phyloP scores from a whole-genome alignment of 306 rosid genomes.

The Lagenaria siceraria region DNA sequence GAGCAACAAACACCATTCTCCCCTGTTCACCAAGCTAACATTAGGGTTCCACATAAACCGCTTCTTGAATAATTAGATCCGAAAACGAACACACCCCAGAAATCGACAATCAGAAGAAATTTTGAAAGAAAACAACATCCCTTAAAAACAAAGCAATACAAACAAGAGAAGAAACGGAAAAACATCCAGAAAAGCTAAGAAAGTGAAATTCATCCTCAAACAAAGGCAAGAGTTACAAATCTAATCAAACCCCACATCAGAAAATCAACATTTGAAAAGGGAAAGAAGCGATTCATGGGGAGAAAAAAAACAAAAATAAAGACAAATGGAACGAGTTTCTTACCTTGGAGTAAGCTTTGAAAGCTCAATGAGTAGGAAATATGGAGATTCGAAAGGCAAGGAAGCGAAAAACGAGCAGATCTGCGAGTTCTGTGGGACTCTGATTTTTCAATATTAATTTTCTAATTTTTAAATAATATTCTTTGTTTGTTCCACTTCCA shows the following conservation, averaged over 20 bases:
- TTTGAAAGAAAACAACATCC: background rate
- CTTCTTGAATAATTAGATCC: background rate
- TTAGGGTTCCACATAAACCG: background rate
- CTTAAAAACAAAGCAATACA: background rate
- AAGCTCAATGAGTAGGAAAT: conserved; percentile 13
- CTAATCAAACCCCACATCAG: background rate
- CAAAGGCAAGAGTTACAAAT: background rate
- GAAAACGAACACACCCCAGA: background rate
- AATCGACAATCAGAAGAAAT: background rate
- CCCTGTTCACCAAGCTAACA: background rate
- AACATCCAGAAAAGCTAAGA: conserved; percentile 1
- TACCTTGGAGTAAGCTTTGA: conserved; percentile 40
- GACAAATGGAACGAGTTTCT: conserved; percentile 13
- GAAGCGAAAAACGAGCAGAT: conserved; percentile 41
- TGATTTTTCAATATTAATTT: background rate
- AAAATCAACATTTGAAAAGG: conserved; percentile 7
- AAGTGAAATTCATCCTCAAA: background rate
- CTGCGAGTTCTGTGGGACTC: conserved; percentile 13
- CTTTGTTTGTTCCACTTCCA: background rate
- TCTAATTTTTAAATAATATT: background rate
- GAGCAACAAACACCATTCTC: background rate
- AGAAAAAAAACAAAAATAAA: no score
- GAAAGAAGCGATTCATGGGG: background rate
- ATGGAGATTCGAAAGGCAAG: conserved; percentile 18
- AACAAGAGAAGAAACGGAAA: background rate